phyloP scores from a whole-genome alignment of 2,329 filamentous ascomycete species.

The Gaeumannomyces sp. region DNA sequence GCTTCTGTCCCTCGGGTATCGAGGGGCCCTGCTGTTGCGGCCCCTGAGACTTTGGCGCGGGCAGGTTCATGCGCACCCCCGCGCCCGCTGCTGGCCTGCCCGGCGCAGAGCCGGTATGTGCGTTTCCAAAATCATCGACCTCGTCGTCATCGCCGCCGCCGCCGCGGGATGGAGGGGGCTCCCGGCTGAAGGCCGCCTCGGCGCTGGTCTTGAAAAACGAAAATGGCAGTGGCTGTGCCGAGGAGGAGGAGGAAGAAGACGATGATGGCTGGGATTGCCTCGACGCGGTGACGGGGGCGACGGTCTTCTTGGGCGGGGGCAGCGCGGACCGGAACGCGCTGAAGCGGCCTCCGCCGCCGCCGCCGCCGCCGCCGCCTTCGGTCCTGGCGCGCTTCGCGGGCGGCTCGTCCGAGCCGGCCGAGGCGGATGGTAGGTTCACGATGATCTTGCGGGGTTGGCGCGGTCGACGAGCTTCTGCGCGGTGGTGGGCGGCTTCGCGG shows the following conservation, averaged over 20 bases:
- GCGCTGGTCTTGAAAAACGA: slow-evolving; percentile 77
- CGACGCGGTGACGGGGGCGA: slow-evolving; percentile 24
- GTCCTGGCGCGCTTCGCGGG: slow-evolving; percentile 67
- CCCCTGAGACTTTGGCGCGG: slow-evolving; percentile 30
- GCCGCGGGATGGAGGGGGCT: slow-evolving; percentile 19
- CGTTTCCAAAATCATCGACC: neutral
- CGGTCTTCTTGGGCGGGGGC: slow-evolving; percentile 68
- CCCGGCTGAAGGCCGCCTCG: slow-evolving; percentile 72
- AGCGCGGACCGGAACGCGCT: slow-evolving; percentile 81
- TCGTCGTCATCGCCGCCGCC: slow-evolving; percentile 11
- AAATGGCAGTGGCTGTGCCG: slow-evolving; percentile 37
- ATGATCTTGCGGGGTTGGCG: slow-evolving; percentile 75
- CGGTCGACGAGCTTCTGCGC: slow-evolving; percentile 73
- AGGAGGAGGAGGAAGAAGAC: neutral
- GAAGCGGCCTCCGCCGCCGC: slow-evolving; percentile 52
- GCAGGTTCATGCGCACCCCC: slow-evolving; percentile 25
- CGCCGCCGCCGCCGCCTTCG: slow-evolving; percentile 22
- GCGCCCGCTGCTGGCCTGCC: neutral
- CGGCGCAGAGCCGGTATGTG: no score
- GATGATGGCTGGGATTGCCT: neutral
- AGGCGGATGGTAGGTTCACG: slow-evolving; percentile 63
- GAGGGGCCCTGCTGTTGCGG: slow-evolving; percentile 29
- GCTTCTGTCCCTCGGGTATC: slow-evolving; percentile 50
- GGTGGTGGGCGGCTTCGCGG: slow-evolving; percentile 11
- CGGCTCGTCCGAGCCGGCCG: slow-evolving; percentile 37